phyloP scores from a whole-genome alignment of 257 asterid genomes.

The Nicotiana noctiflora region DNA sequence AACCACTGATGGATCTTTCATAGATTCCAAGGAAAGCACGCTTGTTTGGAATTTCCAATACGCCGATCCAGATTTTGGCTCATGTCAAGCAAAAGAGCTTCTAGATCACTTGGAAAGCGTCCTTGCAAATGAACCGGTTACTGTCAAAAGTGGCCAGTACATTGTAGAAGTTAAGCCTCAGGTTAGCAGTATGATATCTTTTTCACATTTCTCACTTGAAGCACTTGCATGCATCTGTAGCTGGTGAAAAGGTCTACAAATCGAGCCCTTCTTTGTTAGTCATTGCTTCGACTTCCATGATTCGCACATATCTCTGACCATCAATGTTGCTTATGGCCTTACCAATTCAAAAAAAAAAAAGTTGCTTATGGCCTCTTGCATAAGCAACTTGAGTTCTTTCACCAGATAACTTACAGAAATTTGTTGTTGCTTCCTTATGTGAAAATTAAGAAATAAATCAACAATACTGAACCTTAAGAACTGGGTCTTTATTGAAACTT shows the following conservation, averaged over 20 bases:
- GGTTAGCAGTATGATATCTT: conserved; percentile 30
- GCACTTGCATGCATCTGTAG: not conserved
- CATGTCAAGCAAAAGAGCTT: conserved; percentile 84
- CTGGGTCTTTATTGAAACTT: not conserved
- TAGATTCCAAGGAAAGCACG: conserved; percentile 61
- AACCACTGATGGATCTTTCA: conserved; percentile 83
- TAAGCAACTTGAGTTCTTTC: not conserved
- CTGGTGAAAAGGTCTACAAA: not conserved
- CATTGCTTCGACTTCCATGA: not conserved
- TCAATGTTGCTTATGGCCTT: not conserved
- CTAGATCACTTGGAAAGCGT: conserved; percentile 78
- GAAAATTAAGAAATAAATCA: not conserved
- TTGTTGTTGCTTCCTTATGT: not conserved
- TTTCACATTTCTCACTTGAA: not conserved
- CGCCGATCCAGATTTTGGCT: conserved; percentile 82
- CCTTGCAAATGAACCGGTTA: conserved; percentile 77
- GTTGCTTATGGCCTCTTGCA: not conserved
- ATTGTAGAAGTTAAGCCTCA: conserved; percentile 86
- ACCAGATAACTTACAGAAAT: not conserved
- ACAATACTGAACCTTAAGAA: not conserved
- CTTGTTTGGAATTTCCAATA: conserved; percentile 84
- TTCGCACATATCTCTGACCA: not conserved
- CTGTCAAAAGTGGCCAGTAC: conserved; percentile 73
- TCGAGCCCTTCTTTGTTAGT: not conserved
- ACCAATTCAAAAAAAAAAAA: too few relatives aligned